Evolutionary conservation across 192 early-diverging fungal genomes (phyloP).

Genomic region (Podila epigama): DNA sequence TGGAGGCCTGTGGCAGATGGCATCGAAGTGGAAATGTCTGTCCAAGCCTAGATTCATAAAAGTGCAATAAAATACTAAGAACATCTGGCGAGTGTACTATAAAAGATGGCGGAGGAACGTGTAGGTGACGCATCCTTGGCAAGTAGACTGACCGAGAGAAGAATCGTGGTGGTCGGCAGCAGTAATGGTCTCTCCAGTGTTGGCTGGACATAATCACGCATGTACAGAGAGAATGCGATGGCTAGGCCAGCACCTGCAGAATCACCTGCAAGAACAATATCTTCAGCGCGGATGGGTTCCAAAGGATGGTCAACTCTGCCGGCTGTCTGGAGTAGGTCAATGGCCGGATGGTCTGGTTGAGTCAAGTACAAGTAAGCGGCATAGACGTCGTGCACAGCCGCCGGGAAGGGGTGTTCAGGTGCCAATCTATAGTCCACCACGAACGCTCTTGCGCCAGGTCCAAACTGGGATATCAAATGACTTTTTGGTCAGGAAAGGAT

Average conservation of each 20-base stretch:
- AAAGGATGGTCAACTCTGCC: slow-evolving; percentile 11
- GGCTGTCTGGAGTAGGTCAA: neutral
- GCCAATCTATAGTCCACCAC: slow-evolving; percentile 45
- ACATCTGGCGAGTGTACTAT: neutral
- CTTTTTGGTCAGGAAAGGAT: neutral
- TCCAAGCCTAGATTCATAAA: slow-evolving; percentile 48
- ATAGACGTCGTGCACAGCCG: slow-evolving; percentile 35
- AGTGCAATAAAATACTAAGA: neutral
- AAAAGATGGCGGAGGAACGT: neutral
- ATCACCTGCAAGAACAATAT: slow-evolving; percentile 74
- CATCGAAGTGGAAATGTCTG: slow-evolving; percentile 42
- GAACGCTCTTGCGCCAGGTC: slow-evolving; percentile 37
- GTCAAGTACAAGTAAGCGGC: slow-evolving; percentile 42
- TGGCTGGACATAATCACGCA: slow-evolving; percentile 40
- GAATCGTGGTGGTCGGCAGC: slow-evolving; percentile 17
- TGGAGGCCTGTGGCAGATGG: slow-evolving; percentile 18
- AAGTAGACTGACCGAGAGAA: slow-evolving; percentile 30
- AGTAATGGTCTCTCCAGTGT: slow-evolving; percentile 3
- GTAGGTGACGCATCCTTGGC: too few species aligned
- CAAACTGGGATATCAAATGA: slow-evolving; percentile 3
- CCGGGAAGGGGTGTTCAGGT: slow-evolving; percentile 48
- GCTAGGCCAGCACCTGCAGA: slow-evolving; percentile 65
- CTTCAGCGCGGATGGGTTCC: slow-evolving; percentile 53
- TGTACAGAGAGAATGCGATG: slow-evolving; percentile 29
- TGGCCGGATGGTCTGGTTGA: slow-evolving; percentile 16